These are phyloP conservation scores for Plasmodium falciparum DNA, from an alignment of 169 alveolate species.

Conservation along the genomic window DNA sequence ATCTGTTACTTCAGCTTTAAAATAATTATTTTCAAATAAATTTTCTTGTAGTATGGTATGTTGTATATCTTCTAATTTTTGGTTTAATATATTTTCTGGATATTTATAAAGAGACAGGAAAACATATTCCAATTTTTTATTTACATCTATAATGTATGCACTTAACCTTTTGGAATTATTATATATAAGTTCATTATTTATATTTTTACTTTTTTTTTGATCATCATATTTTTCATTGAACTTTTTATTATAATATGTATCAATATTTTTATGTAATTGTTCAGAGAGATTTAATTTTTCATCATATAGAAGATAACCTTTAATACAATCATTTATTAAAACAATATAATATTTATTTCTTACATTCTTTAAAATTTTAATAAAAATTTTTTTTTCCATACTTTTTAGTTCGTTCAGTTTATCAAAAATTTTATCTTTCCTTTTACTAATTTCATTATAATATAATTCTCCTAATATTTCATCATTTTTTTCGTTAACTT, in stretches of 20 bases:
- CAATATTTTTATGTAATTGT: background rate
- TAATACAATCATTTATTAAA: constrained; percentile 70
- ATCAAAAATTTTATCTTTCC: constrained; percentile 73
- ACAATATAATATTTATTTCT: constrained; percentile 73
- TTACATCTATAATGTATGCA: constrained; percentile 74
- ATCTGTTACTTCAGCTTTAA: constrained; percentile 68
- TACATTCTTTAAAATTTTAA: constrained; percentile 69
- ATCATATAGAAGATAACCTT: constrained; percentile 61
- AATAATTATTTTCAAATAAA: constrained; percentile 66
- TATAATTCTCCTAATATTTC: constrained; percentile 65
- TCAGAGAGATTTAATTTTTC: constrained; percentile 6
- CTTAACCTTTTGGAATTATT: constrained; percentile 5
- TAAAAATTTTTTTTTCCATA: constrained; percentile 56
- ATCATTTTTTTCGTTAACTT: constrained; percentile 14
- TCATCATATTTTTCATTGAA: background rate
- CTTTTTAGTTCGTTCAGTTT: constrained; percentile 56
- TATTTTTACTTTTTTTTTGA: background rate
- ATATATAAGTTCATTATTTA: background rate
- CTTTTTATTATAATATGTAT: background rate
- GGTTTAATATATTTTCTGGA: constrained; percentile 9
- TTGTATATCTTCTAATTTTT: constrained; percentile 32
- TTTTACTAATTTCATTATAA: constrained; percentile 48
- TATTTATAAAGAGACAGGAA: constrained; percentile 50
- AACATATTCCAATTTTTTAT: constrained; percentile 73
- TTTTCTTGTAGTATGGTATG: constrained; percentile 62